Percentiles rank a stretch among this genome's conserved stretches.
Evolutionary conservation across 805 yeast genomes (phyloP).

Genomic region (Candida sakaeoensis): DNA sequence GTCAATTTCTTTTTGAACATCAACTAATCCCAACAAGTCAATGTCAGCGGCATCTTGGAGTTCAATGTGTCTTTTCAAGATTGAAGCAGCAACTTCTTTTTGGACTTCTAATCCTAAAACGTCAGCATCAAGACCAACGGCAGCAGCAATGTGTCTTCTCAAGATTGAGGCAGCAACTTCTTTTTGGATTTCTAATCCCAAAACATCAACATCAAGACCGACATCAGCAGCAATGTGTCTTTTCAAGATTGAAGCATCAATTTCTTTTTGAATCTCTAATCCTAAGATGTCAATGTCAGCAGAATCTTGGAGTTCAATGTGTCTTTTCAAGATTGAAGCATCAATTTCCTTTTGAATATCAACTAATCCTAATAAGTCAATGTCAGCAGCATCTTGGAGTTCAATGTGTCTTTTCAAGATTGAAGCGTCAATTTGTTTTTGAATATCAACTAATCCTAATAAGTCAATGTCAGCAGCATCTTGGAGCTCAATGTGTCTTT

Average conservation of each 20-base stretch:
- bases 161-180: not conserved
- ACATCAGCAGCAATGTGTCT: not conserved
- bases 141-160: constrained; percentile 1
- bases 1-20: not conserved
- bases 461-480: not conserved
- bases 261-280: constrained; percentile 1
- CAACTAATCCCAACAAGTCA: constrained; percentile 2
- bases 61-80: constrained; percentile 1
- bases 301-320: not conserved
- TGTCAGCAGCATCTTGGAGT: not conserved
- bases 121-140: not conserved
- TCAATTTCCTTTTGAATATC: not conserved
- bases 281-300: not conserved
- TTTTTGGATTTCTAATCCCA: not conserved
- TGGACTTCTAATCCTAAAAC: not conserved
- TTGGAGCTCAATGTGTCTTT: not conserved
- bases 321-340: not conserved
- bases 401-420: constrained; percentile 3
- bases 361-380: constrained; percentile 1
- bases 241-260: not conserved
- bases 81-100: not conserved
- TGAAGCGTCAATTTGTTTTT: not conserved
- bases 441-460: not conserved
- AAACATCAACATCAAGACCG: not conserved
- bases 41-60: not conserved